phyloP scores from a whole-genome alignment of 2,329 filamentous ascomycete genomes.

The Fusarium kyushuense region DNA sequence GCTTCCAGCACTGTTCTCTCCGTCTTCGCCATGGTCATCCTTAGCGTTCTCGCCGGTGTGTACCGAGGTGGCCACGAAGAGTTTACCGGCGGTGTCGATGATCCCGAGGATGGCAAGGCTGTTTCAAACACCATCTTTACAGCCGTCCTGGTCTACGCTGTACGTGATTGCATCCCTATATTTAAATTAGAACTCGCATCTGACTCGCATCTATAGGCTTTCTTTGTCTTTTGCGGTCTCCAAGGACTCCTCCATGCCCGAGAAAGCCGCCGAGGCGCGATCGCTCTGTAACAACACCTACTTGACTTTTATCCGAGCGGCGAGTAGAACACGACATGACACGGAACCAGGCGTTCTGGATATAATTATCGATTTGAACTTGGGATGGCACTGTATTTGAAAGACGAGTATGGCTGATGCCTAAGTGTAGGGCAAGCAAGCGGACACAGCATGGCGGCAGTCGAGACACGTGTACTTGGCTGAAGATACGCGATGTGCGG shows the following conservation, averaged over 20 bases:
- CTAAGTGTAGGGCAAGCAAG: conserved; percentile 3
- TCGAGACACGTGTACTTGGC: conserved; percentile 25
- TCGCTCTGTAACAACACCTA: conserved; percentile 70
- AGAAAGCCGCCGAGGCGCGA: conserved; percentile 85
- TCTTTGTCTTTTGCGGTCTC: conserved; percentile 90
- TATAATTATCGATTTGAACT: conserved; percentile 44
- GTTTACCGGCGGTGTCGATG: conserved; percentile 80
- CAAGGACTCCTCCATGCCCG: conserved; percentile 89
- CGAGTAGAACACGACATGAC: conserved; percentile 42
- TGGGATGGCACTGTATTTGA: conserved; percentile 45
- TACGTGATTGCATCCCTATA: conserved; percentile 63
- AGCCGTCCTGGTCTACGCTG: conserved; percentile 88
- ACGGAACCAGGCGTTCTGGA: conserved; percentile 48
- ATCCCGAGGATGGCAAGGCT: conserved; percentile 78
- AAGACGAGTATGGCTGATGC: conserved; percentile 31
- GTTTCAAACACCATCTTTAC: conserved; percentile 89
- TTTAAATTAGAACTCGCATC: neutral
- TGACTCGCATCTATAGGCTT: conserved; percentile 68
- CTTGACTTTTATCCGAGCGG: conserved; percentile 6
- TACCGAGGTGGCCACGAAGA: conserved; percentile 86
- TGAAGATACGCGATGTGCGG: conserved; percentile 34
- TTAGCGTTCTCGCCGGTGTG: conserved; percentile 74
- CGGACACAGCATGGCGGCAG: conserved; percentile 27
- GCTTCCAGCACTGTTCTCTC: conserved; percentile 76
- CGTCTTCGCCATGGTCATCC: conserved; percentile 73